A percentile compares a stretch with the other conserved stretches of the same genome.
Conservation (phyloP, 345 rosid species). For the Salix purpurea region DNA sequence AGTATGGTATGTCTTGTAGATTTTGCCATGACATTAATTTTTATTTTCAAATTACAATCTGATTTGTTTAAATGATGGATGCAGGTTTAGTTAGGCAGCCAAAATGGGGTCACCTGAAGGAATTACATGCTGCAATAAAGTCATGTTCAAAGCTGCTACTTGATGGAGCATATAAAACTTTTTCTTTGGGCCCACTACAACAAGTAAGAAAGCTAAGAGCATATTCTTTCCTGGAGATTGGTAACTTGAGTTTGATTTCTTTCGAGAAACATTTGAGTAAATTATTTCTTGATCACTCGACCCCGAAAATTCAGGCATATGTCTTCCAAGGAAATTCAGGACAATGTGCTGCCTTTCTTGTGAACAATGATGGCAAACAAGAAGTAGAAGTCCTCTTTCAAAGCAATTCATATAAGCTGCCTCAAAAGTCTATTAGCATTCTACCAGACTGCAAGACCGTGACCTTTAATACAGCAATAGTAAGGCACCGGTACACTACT, state of each 20-base stretch:
- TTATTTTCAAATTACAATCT: neutral
- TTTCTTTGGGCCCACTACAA: conserved; percentile 46
- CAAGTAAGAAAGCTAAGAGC: conserved; percentile 36
- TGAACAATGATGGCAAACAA: conserved; percentile 38
- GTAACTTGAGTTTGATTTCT: neutral
- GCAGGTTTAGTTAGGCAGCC: conserved; percentile 67
- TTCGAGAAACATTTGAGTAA: neutral
- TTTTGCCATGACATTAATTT: neutral
- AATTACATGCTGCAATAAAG: conserved; percentile 60
- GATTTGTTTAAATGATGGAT: conserved; percentile 2
- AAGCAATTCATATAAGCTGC: conserved; percentile 42
- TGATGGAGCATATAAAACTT: conserved; percentile 30
- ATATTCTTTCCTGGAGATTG: neutral
- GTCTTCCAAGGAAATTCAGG: conserved; percentile 44
- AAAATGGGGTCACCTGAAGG: conserved; percentile 75
- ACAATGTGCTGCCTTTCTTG: conserved; percentile 61
- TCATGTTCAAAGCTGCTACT: conserved; percentile 48
- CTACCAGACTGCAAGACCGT: conserved; percentile 66
- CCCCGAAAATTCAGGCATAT: conserved; percentile 40
- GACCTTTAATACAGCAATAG: conserved; percentile 69
- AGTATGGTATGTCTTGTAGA: conserved; percentile 47
- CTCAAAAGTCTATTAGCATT: conserved; percentile 62
- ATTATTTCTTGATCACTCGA: neutral
- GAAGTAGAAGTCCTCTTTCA: conserved; percentile 38
- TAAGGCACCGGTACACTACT: conserved; percentile 10